Base-by-base conservation (phyloP, 2,329 filamentous ascomycete species). In the Huntiella omanensis region DNA sequence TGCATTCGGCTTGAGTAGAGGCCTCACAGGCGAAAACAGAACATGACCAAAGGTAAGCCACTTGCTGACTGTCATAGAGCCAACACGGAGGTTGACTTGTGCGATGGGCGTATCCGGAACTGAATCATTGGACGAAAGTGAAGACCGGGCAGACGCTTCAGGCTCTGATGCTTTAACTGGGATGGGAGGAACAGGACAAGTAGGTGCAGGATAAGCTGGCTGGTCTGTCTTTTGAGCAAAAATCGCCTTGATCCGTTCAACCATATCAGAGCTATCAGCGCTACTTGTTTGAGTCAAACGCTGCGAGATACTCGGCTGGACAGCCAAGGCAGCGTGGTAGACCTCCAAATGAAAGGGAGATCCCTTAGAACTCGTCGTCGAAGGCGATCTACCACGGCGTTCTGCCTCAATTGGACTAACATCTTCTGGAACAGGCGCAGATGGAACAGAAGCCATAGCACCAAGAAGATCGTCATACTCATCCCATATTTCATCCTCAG, bases 401-500 rank as follows among this genome's bases (percentile, higher is more conserved):
- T 28, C 6, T 7, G 22, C 22, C 22, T 28, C 22, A 28, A 28
- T 28, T 10, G 22, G 22, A 28, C 22, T 28, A 28, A 28, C 38
- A 40, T n/a, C 13, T 16, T 22, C 6, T 5, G 38, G 22, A 19
- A 19, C 37, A 33, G 40, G 40, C 8, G 19, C 40, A 16, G 40
- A 15, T 13, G 73, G 67, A 3, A 66, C 64, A 1, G 80, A 80
- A 15, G 43, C 37, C 15, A 38, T 32, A 45, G 83, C 82, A 46
- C 11, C 17, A n/a, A 95, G 72, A 10, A 95, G 65, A 54, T 95
- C 88, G 53, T 96, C 79, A 57, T 92, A 95, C 60, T 93, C 88
- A 44, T 87, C 79, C 88, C 88, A 96, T 1, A 94, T 72, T 57
- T 95, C 88, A 54, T 95, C 88, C 53, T 92, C 83, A 1, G 66